Evolutionary conservation across 78 protist genomes (phyloP).

Genomic region (Anaeramoeba flamelloides): DNA sequence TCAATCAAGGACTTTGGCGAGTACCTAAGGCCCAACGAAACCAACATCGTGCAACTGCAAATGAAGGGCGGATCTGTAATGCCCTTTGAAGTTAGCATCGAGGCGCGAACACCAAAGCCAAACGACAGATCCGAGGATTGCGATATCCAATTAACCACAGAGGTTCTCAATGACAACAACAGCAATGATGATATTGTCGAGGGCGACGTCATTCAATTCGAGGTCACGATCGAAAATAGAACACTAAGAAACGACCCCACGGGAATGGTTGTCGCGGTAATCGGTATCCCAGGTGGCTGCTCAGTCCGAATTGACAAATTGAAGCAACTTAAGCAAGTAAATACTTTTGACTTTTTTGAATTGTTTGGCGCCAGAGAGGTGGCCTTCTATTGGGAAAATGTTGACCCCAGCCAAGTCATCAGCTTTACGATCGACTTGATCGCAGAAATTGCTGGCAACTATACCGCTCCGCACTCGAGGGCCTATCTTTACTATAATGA

Average conservation of each 20-base stretch:
- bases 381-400: constrained; percentile 12
- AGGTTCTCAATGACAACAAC: no score
- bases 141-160: no score
- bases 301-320: constrained; percentile 6
- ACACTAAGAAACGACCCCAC: no score
- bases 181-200: no score
- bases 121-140: no score
- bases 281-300: constrained; percentile 8
- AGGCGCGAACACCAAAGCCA: not conserved
- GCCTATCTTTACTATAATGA: constrained; percentile 16
- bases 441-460: constrained; percentile 9
- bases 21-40: no score
- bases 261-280: constrained; percentile 10
- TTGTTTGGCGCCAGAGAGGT: constrained; percentile 10
- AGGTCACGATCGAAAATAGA: no score
- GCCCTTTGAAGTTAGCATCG: not conserved
- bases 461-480: not conserved
- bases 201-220: no score
- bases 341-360: not conserved
- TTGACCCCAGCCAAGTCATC: not conserved
- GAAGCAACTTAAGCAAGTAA: not conserved
- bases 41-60: no score
- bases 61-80: not conserved
- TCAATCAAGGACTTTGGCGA: no score
- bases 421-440: not conserved